A percentile compares a stretch with the other conserved stretches of the same genome.
These are phyloP conservation scores for Amanita thiersii DNA, from an alignment of 768 basidiomycete species.

Conservation along the genomic window DNA sequence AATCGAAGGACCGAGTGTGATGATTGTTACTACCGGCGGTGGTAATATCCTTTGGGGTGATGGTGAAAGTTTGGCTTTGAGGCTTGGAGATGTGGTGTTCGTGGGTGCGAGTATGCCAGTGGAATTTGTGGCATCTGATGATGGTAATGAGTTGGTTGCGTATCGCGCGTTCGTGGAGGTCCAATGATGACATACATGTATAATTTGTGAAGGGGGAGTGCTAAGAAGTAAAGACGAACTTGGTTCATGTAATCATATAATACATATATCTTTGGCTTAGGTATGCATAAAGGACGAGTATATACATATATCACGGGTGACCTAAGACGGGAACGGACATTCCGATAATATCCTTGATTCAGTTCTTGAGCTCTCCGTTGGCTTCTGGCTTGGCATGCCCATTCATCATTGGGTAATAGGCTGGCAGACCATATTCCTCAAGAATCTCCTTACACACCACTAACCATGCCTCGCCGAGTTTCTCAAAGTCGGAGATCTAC, in stretches of 20 bases:
- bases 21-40: slow-evolving; percentile 64
- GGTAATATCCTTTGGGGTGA: slow-evolving; percentile 48
- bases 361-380: background rate
- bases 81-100: slow-evolving; percentile 73
- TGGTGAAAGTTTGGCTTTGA: slow-evolving; percentile 28
- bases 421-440: slow-evolving; percentile 6
- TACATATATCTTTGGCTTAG: too few species aligned
- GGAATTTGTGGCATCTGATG: slow-evolving; percentile 31
- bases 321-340: too few species aligned
- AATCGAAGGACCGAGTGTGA: slow-evolving; percentile 79
- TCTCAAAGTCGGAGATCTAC: slow-evolving; percentile 35
- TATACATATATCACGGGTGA: too few species aligned
- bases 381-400: too few species aligned
- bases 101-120: slow-evolving; percentile 65
- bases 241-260: background rate
- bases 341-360: too few species aligned
- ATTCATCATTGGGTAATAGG: too few species aligned
- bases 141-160: slow-evolving; percentile 29
- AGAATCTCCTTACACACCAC: slow-evolving; percentile 25
- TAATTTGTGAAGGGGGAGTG: background rate
- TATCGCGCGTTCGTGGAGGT: slow-evolving; percentile 67
- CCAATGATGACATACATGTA: too few species aligned
- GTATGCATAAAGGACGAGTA: too few species aligned
- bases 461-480: slow-evolving; percentile 27
- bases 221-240: background rate